Base-by-base conservation (phyloP, 768 basidiomycete genomes). In the Xerocomellus chrysenteron region DNA sequence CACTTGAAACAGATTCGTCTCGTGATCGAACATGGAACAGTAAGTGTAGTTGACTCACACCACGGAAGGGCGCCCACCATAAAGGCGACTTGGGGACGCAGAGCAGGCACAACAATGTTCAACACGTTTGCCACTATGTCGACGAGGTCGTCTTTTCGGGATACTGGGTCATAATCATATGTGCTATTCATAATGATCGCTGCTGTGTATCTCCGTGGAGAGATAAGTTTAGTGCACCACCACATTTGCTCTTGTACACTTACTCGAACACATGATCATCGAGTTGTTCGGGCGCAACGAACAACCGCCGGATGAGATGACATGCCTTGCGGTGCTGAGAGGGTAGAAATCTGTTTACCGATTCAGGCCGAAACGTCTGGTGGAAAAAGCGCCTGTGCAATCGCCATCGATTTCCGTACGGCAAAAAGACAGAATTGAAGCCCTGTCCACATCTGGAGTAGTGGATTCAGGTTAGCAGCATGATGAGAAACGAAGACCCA, bases 111-210 rank as follows among this genome's bases (percentile, higher is more conserved):
- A 2, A 42, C 12, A 4, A 47, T 21, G 2, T 36, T 9, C 46
- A 53, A 13, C 11, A 30, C 14, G 4, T 30, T 42, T 17, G 35
- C 24, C 2, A 17, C 32, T 3, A 42, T 47, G 26, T 36, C 42
- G 4, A 43, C 32, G n/a, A 52, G 17, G 12, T 28, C 55, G 11
- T 57, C 54, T 11, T 55, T 30, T 5, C 33, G n/a, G 24, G 54
- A 50, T 40, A 13, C 12, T 37, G 48, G 21, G 17, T 53, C 54
- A 24, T 63, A 63, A 42, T 64, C 55, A 10, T 64, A 63, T 0
- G 43, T 40, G 10, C 57, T 47, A 19, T 59, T 63, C 44, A 63
- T 19, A 6, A 63, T 53, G 3, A 64, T 10, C 0, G 62, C 59
- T 2, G 45, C 17, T 3, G 61, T 47, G 14, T 48, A 53, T 33